Percentiles rank a stretch among this genome's conserved stretches.
Conservation (phyloP, 108 stramenopile species). For the Pseudonitzschia multiseries region DNA sequence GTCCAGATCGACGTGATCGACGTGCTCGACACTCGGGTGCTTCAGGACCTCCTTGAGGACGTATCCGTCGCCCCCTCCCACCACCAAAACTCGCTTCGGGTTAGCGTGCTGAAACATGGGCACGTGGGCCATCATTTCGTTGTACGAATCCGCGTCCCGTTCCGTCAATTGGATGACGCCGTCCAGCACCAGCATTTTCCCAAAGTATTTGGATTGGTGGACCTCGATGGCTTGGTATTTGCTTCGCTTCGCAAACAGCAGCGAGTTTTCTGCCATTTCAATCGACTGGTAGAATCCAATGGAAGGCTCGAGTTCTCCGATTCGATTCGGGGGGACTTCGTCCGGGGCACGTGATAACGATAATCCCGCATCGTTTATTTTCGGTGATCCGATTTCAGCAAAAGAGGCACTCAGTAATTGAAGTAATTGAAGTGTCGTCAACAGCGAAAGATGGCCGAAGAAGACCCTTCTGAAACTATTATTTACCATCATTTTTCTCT, state of each 20-base stretch:
- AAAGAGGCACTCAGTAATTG: too few relatives aligned
- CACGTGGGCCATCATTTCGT: slow-evolving; percentile 87
- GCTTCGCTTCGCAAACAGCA: slow-evolving; percentile 47
- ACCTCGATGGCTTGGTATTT: slow-evolving; percentile 71
- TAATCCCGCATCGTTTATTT: too few relatives aligned
- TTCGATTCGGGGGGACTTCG: slow-evolving; percentile 18
- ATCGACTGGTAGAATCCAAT: slow-evolving; percentile 55
- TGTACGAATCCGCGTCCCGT: slow-evolving; percentile 76
- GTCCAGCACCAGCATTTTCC: slow-evolving; percentile 69
- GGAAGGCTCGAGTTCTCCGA: slow-evolving; percentile 37
- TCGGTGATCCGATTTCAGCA: too few relatives aligned
- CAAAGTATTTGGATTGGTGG: slow-evolving; percentile 61
- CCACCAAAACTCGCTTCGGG: slow-evolving; percentile 54
- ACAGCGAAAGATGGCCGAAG: too few relatives aligned
- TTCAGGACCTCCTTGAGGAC: slow-evolving; percentile 39
- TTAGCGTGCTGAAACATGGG: slow-evolving; percentile 74
- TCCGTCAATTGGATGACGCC: slow-evolving; percentile 75
- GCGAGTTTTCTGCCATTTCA: slow-evolving; percentile 38
- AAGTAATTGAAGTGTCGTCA: too few relatives aligned
- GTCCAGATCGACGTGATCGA: slow-evolving; percentile 83
- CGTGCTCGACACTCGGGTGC: slow-evolving; percentile 3
- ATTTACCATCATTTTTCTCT: too few relatives aligned
- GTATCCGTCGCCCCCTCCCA: slow-evolving; percentile 82
- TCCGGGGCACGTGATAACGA: background rate
- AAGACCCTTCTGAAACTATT: too few relatives aligned